Base-by-base conservation (phyloP, 2,329 filamentous ascomycete genomes). In the Pseudopithomyces chartarum region DNA sequence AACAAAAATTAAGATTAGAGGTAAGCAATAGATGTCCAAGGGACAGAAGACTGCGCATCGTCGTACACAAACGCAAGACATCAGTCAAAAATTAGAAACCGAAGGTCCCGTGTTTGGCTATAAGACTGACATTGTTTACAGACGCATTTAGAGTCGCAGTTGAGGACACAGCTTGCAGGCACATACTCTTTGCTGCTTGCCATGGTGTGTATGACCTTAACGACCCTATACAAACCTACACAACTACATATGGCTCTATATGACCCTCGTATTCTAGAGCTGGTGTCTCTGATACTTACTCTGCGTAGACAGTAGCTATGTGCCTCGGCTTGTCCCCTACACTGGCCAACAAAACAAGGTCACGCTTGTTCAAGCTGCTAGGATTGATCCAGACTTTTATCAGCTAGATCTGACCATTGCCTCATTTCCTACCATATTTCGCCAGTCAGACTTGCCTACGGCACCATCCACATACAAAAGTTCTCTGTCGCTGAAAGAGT, bases 171-270 rank as follows among this genome's bases (percentile, higher is more conserved):
- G 84, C 87, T 64, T 89, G 87, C 75, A 85, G 84, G 62, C 86
- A 87, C 66, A 85, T 89, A 34, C 85, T 84, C 65, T 85, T 87
- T 55, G 87, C 85, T 5, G 85, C 82, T 38, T 88, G 86, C 63
- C 85, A 88, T 61, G 84, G 17, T 40, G 5, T 29, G 8, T 4
- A 29, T 8, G 8, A 5, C 26, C 8, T 8, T 29, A n/a, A n/a
- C n/a, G n/a, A n/a, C n/a, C n/a, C n/a, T n/a, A n/a, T n/a, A n/a
- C n/a, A n/a, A n/a, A n/a, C n/a, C n/a, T n/a, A n/a, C n/a, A n/a
- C n/a, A n/a, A n/a, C n/a, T n/a, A n/a, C n/a, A n/a, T n/a, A n/a
- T n/a, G n/a, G n/a, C n/a, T n/a, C 26, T 29, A 29, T 4, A 29
- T 8, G 8, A 5, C 26, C 8, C 26, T 29, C 26, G 4, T 29